These are phyloP conservation scores for Paramecium pentaurelia DNA, from an alignment of 73 alveolate genomes.

Conservation along the genomic window DNA sequence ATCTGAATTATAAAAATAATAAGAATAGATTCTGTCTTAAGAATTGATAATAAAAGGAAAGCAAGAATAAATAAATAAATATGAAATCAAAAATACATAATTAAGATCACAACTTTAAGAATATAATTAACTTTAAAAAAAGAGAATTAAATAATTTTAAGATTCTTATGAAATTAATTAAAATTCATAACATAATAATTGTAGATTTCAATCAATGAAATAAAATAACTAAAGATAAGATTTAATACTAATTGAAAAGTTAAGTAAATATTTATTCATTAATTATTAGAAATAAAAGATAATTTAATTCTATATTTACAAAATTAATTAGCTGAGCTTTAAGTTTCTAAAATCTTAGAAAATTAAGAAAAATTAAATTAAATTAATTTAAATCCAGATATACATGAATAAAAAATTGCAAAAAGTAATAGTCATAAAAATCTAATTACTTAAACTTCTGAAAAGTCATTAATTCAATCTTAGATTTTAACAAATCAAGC, in stretches of 20 bases:
- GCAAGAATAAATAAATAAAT: neutral
- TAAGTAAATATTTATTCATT: neutral
- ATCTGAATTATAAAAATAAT: no score
- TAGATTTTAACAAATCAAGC: no score
- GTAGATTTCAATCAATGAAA: neutral
- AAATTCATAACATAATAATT: no score
- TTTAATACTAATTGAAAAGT: neutral
- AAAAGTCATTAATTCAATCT: neutral
- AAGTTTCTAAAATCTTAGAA: neutral
- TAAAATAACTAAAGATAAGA: no score
- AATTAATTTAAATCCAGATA: neutral
- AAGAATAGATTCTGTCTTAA: neutral
- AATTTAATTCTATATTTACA: no score
- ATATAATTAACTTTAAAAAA: no score
- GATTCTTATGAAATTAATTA: neutral
- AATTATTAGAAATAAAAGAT: neutral
- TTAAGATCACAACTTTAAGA: neutral
- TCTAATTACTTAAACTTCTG: neutral
- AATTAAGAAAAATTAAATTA: neutral
- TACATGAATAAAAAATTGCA: no score
- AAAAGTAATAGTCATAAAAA: no score
- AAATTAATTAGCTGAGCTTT: neutral
- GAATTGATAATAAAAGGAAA: neutral
- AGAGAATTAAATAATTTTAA: no score
- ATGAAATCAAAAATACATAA: no score